Evolutionary conservation across 2,329 filamentous ascomycete species (phyloP), one percentile per base, ranked within the genome.

Genomic region (Rachicladosporium sp.): DNA sequence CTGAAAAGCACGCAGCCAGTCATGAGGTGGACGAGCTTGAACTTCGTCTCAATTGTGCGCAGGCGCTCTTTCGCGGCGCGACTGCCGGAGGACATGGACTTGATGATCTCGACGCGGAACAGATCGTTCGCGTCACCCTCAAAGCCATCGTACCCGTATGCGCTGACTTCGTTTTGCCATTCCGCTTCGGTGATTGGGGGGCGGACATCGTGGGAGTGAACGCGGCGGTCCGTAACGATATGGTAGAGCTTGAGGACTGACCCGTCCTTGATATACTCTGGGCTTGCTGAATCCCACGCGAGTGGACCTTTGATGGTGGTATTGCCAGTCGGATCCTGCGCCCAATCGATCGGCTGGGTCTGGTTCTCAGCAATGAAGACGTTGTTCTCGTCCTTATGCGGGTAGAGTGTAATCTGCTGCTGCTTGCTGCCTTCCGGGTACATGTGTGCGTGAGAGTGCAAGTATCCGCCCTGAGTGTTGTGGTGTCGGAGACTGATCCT

Each of bases 331-430:
- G 55, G 53, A 38, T 58, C 56, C n/a, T 42, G 42, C 5, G 54
- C 53, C 54, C 54, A 57, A 49, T 86, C 75, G 40, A 75, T 67
- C 7, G 91, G 91, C 56, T 95, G 86, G 6, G 91, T 98, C 66
- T 93, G 84, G 62, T 98, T 98, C 69, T 98, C 91, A 42, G 96
- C 60, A 29, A 95, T 65, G 77, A 85, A 98, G 41, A 93, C 53
- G 60, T 98, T 98, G 73, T 98, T 98, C 59, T 94, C 86, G 55
- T 98, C 91, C 72, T 96, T 96, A 73, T 98, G 91, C 6, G 91
- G 91, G 56, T 98, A 98, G 3, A 98, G 76, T 1, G 91, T 98
- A 53, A 98, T 86, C 61, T 98, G 91, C 62, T 98, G 91, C 66
- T 98, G 93, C 70, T 95, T 93, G 72, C 87, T 95, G 50, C 91